Conservation (phyloP, 1,284 basidiomycete species). For the Limonomyces culmigenus region DNA sequence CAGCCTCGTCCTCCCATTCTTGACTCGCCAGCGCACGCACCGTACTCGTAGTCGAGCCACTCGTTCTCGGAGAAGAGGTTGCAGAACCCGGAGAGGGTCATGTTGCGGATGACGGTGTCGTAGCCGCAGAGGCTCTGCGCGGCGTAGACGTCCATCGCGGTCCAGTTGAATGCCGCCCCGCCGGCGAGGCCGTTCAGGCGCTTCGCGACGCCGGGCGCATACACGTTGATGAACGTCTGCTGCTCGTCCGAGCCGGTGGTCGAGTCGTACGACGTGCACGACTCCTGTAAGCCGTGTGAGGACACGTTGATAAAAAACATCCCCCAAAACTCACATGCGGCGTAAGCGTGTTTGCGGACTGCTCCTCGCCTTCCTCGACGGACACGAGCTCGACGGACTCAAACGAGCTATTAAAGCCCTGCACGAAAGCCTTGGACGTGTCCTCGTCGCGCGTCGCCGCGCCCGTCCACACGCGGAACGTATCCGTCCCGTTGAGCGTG, state of each 20-base stretch:
- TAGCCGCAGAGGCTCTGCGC: conserved; percentile 11
- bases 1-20: neutral
- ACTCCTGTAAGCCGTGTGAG: too few species aligned
- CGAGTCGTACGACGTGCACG: conserved; percentile 8
- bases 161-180: conserved; percentile 10
- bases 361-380: conserved; percentile 9
- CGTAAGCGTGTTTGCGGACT: conserved; percentile 9
- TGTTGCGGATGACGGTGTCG: conserved; percentile 10
- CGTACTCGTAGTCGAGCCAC: conserved; percentile 10
- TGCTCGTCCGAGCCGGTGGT: conserved; percentile 8
- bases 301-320: too few species aligned
- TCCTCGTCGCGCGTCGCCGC: conserved; percentile 3
- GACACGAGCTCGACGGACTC: conserved; percentile 5
- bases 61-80: conserved; percentile 9
- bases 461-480: conserved; percentile 9
- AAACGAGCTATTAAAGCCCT: conserved; percentile 5
- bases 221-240: conserved; percentile 8
- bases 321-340: conserved; percentile 10
- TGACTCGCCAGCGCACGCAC: neutral
- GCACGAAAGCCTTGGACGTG: conserved; percentile 8
- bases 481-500: neutral
- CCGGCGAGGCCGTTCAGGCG: conserved; percentile 8
- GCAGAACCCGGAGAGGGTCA: conserved; percentile 7
- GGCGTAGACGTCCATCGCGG: conserved; percentile 8
- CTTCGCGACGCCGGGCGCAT: conserved; percentile 8